Conservation (phyloP, 2,329 filamentous ascomycete genomes). For the Hymenoscyphus linearis region DNA sequence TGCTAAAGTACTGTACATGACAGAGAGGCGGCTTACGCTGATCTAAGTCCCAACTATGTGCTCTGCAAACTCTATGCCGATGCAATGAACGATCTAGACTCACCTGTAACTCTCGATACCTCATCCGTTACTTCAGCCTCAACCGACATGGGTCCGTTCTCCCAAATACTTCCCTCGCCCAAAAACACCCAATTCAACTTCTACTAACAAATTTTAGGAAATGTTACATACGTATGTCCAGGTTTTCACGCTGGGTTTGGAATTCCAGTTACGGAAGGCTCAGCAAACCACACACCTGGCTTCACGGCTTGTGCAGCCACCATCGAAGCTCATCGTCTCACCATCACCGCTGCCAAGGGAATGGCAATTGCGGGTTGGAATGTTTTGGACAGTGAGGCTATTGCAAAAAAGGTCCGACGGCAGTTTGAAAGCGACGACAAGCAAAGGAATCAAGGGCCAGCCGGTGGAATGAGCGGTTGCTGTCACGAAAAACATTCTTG, state of each 20-base stretch:
- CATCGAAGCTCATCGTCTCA: constrained; percentile 13
- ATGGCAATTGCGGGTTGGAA: constrained; percentile 8
- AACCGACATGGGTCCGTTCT: constrained; percentile 29
- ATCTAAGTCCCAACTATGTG: constrained; percentile 16
- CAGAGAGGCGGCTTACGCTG: constrained; percentile 22
- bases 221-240: constrained; percentile 18
- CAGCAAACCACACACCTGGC: constrained; percentile 25
- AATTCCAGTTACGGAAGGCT: constrained; percentile 14
- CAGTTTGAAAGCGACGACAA: neutral
- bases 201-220: constrained; percentile 10
- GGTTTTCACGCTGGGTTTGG: constrained; percentile 12
- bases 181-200: neutral
- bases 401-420: neutral
- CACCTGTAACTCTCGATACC: constrained; percentile 11
- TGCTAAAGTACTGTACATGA: too few relatives aligned
- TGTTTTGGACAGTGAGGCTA: neutral
- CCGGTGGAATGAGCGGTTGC: neutral
- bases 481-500: neutral
- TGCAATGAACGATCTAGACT: constrained; percentile 15
- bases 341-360: constrained; percentile 13
- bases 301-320: constrained; percentile 25
- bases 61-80: constrained; percentile 18
- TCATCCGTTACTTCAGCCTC: constrained; percentile 15
- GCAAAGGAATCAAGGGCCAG: neutral
- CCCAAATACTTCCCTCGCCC: neutral